These are phyloP conservation scores for Geranomyces michiganensis DNA, from an alignment of 192 early-diverging fungal genomes.

Conservation along the genomic window DNA sequence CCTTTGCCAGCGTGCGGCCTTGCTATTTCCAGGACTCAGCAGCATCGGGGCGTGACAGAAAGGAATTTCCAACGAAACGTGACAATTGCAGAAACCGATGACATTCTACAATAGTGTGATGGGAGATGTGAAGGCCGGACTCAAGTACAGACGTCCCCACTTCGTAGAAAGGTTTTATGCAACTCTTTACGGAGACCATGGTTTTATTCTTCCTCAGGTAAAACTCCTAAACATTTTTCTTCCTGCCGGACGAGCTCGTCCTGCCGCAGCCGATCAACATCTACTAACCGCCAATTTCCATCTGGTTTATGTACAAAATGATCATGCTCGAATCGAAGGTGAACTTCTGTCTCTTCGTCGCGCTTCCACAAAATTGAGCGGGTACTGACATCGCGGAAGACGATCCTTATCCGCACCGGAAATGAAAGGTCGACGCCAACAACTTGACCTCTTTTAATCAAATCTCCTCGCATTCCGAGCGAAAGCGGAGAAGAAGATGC, in stretches of 20 bases:
- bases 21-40: too few species aligned
- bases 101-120: too few species aligned
- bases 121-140: too few species aligned
- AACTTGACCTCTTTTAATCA: constrained; percentile 14
- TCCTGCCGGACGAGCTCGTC: constrained; percentile 9
- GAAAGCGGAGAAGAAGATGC: background rate
- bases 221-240: background rate
- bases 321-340: constrained; percentile 11
- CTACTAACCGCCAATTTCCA: constrained; percentile 13
- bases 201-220: background rate
- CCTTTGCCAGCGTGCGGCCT: too few species aligned
- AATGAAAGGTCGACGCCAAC: constrained; percentile 21
- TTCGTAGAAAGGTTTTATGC: too few species aligned
- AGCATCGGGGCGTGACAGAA: too few species aligned
- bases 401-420: background rate
- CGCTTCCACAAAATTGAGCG: background rate
- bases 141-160: too few species aligned
- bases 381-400: background rate
- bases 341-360: background rate
- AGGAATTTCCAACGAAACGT: too few species aligned
- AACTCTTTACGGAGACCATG: too few species aligned
- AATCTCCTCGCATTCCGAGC: background rate
- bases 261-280: constrained; percentile 17
- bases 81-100: too few species aligned
- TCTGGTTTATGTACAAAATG: constrained; percentile 22